Base-by-base conservation (phyloP, 73 alveolate genomes). In the Tetrahymena malaccensis region DNA sequence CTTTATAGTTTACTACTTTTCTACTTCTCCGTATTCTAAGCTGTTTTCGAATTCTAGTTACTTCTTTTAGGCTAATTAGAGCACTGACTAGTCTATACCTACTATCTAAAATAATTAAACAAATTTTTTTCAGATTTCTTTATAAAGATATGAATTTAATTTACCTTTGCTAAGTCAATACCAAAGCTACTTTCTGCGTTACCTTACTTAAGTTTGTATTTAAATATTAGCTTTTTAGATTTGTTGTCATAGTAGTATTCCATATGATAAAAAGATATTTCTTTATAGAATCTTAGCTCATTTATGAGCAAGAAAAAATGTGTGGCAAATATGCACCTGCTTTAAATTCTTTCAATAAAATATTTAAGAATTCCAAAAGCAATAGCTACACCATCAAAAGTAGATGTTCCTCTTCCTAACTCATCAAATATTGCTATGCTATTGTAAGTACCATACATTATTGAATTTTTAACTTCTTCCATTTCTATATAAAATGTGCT, bases 381-480 rank as follows among this genome's bases (percentile, higher is more conserved):
- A 17, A 99, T 97, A 22, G 99, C 98, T 93, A 98, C 97, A 4
- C 99, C 99, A 97, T 99, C 99, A 93, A 94, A 97, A 21, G 99
- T 98, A 0, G 99, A 96, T 16, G 99, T 99, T 43, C 99, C 99
- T 94, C 99, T 98, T 2, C 99, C 99, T 84, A 99, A 96, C 96
- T 99, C 99, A 98, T 99, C 99, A 94, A 99, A 96, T 27, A 99
- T 97, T 25, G 98, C 99, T 25, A 99, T 95, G 31, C 99, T 98
- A 93, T 98, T 96, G 33, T 96, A 85, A 9, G 98, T 98, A 8
- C 99, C 99, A 94, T 96, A 94, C 94, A 96, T 98, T 13, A 98
- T 94, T 35, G 99, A 98, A 84, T 96, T 85, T 97, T 97, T 96
- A 9, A 99, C 97, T 93, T 98, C 99, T 94, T 98, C 98, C 99